Base-by-base conservation (phyloP, 768 basidiomycete genomes). In the Mycena vitilis region DNA sequence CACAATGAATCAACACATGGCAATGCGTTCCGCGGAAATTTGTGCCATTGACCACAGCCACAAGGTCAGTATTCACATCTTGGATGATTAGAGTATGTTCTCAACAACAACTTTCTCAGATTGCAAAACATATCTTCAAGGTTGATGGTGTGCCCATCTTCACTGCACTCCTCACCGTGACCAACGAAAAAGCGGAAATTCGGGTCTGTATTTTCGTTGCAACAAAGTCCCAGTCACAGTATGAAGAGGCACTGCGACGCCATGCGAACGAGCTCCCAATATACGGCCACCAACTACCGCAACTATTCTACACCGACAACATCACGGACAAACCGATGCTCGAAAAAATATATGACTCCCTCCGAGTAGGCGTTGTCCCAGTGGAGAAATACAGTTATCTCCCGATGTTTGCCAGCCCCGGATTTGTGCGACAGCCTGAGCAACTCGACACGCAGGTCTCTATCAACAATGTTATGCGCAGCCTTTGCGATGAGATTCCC, bases 151-250 rank as follows among this genome's bases (percentile, higher is more conserved):
- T 16, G 8, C 63, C 57, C 9, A 51, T 65, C 2, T 65, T 58
- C 34, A n/a, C 20, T 34, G 63, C 34, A 0, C 30, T 38, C 20
- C 34, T 65, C 36, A 65, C 36, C 3, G 30, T 65, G 0, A 65
- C 63, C 6, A 65, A 65, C 22, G 36, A 65, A 42, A 49, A 40
- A n/a, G 63, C 55, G 2, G 63, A 65, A 18, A 65, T 65, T n/a
- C 48, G 63, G 13, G 63, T 57, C 2, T 65, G 62, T 30, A 73
- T 68, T 16, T 69, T 80, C 6, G 77, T 77, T 12, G 68, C 75
- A 5, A 79, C 78, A 10, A 80, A 79, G 66, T 53, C 74, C 9
- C 79, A 80, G 55, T 65, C 73, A 0, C 76, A 79, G 18, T 78
- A 47, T 36, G 58, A 60, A 15, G 51, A 37, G 2, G 18, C 65